These are phyloP conservation scores for Cercophora samala DNA, from an alignment of 495 filamentous ascomycete genomes.

Conservation along the genomic window DNA sequence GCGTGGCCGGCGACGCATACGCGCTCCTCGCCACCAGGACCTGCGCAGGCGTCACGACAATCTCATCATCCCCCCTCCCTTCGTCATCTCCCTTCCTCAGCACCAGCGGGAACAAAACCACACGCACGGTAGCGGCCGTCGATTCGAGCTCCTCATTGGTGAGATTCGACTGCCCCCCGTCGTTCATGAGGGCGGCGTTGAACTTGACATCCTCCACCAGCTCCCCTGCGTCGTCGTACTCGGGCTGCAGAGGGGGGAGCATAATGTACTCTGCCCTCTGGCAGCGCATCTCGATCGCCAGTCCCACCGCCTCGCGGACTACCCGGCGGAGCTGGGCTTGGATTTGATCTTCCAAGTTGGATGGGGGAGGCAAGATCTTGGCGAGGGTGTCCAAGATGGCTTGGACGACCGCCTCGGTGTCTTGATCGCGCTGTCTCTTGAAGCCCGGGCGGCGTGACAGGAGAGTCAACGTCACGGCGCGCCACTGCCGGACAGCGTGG, in stretches of 20 bases:
- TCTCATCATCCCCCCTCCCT: slow-evolving; percentile 82
- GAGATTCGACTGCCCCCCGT: slow-evolving; percentile 61
- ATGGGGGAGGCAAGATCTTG: slow-evolving; percentile 76
- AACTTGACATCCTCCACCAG: slow-evolving; percentile 71
- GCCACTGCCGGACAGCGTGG: slow-evolving; percentile 88
- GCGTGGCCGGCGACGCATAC: slow-evolving; percentile 10
- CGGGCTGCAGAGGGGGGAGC: slow-evolving; percentile 90
- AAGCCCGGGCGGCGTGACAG: slow-evolving; percentile 75
- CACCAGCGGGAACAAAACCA: slow-evolving; percentile 91
- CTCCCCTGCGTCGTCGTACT: slow-evolving; percentile 91
- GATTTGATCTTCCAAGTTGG: slow-evolving; percentile 67
- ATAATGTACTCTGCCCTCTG: slow-evolving; percentile 96
- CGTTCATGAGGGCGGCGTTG: slow-evolving; percentile 90
- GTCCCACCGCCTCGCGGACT: slow-evolving; percentile 73
- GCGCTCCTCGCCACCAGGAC: slow-evolving; percentile 62
- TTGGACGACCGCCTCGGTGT: slow-evolving; percentile 84
- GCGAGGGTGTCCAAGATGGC: slow-evolving; percentile 78
- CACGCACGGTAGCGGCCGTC: slow-evolving; percentile 71
- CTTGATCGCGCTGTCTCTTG: slow-evolving; percentile 67
- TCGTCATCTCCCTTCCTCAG: slow-evolving; percentile 89
- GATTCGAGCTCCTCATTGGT: slow-evolving; percentile 73
- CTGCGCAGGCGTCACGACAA: slow-evolving; percentile 89
- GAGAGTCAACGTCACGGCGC: slow-evolving; percentile 86
- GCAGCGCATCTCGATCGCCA: slow-evolving; percentile 94
- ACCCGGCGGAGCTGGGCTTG: slow-evolving; percentile 78